phyloP scores from a whole-genome alignment of 805 yeast species.

The Saccharomycopsis lassenensis region DNA sequence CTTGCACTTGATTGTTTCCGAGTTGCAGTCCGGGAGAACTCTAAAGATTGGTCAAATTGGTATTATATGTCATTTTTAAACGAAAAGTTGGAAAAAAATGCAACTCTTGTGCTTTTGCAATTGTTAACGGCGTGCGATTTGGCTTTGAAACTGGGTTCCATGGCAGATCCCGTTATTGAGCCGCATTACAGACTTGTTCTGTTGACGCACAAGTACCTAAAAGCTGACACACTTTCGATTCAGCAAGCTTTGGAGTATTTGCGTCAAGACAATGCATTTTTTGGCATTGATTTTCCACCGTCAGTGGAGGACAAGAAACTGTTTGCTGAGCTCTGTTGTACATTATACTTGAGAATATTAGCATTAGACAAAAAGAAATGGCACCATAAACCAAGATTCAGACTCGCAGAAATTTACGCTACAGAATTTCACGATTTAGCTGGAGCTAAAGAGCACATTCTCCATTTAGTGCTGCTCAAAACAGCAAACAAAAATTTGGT shows the following conservation, averaged over 20 bases:
- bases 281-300: constrained; percentile 19
- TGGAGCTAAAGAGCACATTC: constrained; percentile 56
- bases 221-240: constrained; percentile 25
- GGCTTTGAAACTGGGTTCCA: constrained; percentile 26
- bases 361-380: constrained; percentile 70
- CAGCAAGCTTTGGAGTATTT: constrained; percentile 32
- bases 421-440: constrained; percentile 42
- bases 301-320: constrained; percentile 19
- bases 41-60: constrained; percentile 46
- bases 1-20: constrained; percentile 33
- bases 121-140: constrained; percentile 34
- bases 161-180: constrained; percentile 49
- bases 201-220: constrained; percentile 44
- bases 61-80: constrained; percentile 50
- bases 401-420: constrained; percentile 52
- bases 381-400: constrained; percentile 80
- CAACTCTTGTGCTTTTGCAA: constrained; percentile 29
- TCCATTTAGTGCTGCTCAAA: constrained; percentile 50
- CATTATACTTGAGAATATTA: constrained; percentile 36
- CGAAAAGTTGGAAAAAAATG: constrained; percentile 34
- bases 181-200: constrained; percentile 65
- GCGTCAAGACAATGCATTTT: constrained; percentile 26
- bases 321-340: constrained; percentile 33
- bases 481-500: constrained; percentile 61
- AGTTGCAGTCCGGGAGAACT: constrained; percentile 31